A percentile compares a stretch with the other conserved stretches of the same genome.
These are phyloP conservation scores for Candida michaelii DNA, from an alignment of 805 yeast species.

Conservation along the genomic window DNA sequence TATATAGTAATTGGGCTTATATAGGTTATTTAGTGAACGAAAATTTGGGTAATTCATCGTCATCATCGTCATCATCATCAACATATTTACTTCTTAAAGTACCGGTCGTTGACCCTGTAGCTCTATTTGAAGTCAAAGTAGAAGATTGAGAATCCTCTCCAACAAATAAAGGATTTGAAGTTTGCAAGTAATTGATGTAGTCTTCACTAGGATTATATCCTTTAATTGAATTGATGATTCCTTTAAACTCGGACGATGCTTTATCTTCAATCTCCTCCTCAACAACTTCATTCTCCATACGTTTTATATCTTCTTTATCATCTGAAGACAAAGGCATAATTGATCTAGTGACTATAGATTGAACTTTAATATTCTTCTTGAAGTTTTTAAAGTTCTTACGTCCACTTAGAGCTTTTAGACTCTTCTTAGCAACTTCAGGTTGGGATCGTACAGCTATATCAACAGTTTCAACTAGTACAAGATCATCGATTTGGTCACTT, in stretches of 20 bases:
- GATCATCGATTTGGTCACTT: conserved; percentile 18
- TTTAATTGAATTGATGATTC: background rate
- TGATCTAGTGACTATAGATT: conserved; percentile 20
- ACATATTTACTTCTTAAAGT: background rate
- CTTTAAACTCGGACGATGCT: background rate
- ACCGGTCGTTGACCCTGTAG: background rate
- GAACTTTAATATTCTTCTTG: conserved; percentile 21
- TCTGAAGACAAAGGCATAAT: conserved; percentile 18
- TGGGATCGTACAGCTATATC: conserved; percentile 19
- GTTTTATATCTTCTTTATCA: background rate
- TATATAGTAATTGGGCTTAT: conserved; percentile 5
- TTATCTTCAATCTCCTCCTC: conserved; percentile 1
- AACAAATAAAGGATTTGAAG: conserved; percentile 14
- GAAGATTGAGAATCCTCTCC: conserved; percentile 12
- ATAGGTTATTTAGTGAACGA: conserved; percentile 23
- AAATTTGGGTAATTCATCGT: conserved; percentile 34
- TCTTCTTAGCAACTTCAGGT: background rate
- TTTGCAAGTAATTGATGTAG: background rate
- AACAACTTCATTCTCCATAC: too few species aligned
- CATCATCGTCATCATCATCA: conserved; percentile 28
- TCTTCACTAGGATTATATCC: conserved; percentile 7
- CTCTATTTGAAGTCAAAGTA: conserved; percentile 6
- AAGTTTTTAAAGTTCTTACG: conserved; percentile 34
- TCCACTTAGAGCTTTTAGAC: background rate
- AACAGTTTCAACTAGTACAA: conserved; percentile 33